Evolutionary conservation across 192 early-diverging fungal species (phyloP).

Genomic region (Geranomyces michiganensis): DNA sequence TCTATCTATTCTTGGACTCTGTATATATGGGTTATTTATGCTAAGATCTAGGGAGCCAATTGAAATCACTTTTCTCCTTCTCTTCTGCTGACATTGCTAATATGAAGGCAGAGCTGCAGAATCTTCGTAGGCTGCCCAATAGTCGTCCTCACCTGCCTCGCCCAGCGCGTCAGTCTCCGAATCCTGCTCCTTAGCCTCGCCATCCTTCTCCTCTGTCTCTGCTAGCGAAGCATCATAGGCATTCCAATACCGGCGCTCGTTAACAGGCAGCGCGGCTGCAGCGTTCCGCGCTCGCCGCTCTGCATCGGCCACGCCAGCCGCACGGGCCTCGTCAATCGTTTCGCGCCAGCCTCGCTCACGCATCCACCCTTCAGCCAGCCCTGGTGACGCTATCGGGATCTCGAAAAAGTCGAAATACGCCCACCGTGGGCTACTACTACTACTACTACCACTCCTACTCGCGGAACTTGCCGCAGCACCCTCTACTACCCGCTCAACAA

Average conservation of each 20-base stretch:
- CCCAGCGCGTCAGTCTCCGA: neutral
- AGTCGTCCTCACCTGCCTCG: constrained; percentile 2
- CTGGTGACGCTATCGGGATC: neutral
- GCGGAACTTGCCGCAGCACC: too few relatives aligned
- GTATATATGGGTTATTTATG: neutral
- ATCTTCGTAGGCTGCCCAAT: neutral
- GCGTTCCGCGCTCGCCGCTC: neutral
- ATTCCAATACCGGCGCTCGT: constrained; percentile 1
- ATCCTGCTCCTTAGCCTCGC: neutral
- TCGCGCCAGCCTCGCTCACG: neutral
- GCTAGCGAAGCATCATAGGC: neutral
- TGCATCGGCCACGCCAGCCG: neutral
- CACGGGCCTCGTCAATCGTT: neutral
- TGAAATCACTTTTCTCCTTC: too few relatives aligned
- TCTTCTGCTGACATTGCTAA: neutral
- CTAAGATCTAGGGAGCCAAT: too few relatives aligned
- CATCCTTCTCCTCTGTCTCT: neutral
- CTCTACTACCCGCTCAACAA: neutral
- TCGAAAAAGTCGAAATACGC: neutral
- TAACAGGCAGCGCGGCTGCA: neutral
- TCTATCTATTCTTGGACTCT: too few relatives aligned
- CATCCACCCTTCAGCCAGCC: neutral
- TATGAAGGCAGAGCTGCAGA: neutral
- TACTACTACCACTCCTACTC: too few relatives aligned
- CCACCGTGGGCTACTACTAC: neutral